A percentile compares a stretch with the other conserved stretches of the same genome.
These are phyloP conservation scores for Aspergillus affinis DNA, from an alignment of 495 filamentous ascomycete species.

Conservation along the genomic window DNA sequence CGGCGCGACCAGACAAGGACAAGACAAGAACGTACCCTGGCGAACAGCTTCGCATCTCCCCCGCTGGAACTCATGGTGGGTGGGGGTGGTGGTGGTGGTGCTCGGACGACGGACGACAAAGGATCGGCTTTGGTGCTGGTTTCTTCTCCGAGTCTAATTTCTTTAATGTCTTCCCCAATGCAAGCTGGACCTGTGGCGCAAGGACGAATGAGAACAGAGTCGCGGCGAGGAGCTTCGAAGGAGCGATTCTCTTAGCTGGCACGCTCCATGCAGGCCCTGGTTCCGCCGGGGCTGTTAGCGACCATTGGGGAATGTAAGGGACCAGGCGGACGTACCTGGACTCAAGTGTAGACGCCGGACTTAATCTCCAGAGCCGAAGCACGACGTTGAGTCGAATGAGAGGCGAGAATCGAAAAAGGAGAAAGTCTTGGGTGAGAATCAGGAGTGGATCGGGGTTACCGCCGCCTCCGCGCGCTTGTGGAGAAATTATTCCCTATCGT, in stretches of 20 bases:
- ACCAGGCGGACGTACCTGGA: background rate
- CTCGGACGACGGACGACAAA: constrained; percentile 6
- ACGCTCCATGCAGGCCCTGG: constrained; percentile 19
- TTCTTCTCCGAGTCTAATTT: background rate
- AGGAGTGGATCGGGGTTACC: constrained; percentile 28
- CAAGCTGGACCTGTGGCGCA: background rate
- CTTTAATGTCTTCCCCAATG: background rate
- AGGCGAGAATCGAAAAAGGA: constrained; percentile 19
- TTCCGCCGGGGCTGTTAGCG: constrained; percentile 11
- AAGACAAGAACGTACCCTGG: constrained; percentile 71
- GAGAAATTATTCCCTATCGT: constrained; percentile 19
- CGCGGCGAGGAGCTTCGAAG: constrained; percentile 12
- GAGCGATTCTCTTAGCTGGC: constrained; percentile 22
- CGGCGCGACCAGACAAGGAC: constrained; percentile 4
- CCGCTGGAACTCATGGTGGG: constrained; percentile 72
- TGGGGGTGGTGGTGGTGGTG: too few relatives aligned
- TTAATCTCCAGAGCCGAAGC: constrained; percentile 10
- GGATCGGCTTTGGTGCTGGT: constrained; percentile 1
- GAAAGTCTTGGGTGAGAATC: constrained; percentile 27
- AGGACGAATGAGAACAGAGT: constrained; percentile 14
- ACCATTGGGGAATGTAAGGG: background rate
- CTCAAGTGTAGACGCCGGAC: background rate
- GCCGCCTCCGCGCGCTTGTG: constrained; percentile 29
- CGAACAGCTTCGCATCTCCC: constrained; percentile 99
- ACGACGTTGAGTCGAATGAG: constrained; percentile 5